Evolutionary conservation across 139 green algal species (phyloP).

Genomic region (Desmodesmus armatus): DNA sequence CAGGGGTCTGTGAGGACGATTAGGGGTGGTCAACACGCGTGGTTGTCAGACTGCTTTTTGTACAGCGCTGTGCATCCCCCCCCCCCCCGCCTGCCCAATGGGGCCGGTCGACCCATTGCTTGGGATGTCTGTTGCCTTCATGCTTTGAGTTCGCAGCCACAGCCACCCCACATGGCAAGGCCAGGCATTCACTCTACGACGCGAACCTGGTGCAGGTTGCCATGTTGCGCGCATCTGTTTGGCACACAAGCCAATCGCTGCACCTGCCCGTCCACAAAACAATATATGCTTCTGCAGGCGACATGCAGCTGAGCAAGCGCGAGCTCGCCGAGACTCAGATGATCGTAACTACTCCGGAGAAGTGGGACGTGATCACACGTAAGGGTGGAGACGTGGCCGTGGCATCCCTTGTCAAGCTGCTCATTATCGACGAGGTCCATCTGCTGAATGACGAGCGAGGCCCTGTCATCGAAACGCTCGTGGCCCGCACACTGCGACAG

Average conservation of each 20-base stretch:
- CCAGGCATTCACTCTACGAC: too few species aligned
- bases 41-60: too few species aligned
- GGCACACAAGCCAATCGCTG: neutral
- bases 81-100: too few species aligned
- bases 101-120: too few species aligned
- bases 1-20: too few species aligned
- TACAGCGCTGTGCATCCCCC: too few species aligned
- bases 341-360: constrained; percentile 99
- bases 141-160: too few species aligned
- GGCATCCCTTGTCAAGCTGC: constrained; percentile 82
- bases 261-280: neutral
- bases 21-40: too few species aligned
- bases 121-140: too few species aligned
- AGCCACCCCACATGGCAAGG: too few species aligned
- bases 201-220: too few species aligned
- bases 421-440: constrained; percentile 96
- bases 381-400: constrained; percentile 90
- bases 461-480: constrained; percentile 97
- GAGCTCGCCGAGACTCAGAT: constrained; percentile 98
- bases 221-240: too few species aligned
- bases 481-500: constrained; percentile 94
- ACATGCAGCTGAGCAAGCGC: constrained; percentile 96
- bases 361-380: constrained; percentile 99
- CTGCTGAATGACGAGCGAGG: constrained; percentile 98
- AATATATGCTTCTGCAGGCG: constrained; percentile 57